Conservation (phyloP, 495 filamentous ascomycete species). For the Neurospora tetraspora region DNA sequence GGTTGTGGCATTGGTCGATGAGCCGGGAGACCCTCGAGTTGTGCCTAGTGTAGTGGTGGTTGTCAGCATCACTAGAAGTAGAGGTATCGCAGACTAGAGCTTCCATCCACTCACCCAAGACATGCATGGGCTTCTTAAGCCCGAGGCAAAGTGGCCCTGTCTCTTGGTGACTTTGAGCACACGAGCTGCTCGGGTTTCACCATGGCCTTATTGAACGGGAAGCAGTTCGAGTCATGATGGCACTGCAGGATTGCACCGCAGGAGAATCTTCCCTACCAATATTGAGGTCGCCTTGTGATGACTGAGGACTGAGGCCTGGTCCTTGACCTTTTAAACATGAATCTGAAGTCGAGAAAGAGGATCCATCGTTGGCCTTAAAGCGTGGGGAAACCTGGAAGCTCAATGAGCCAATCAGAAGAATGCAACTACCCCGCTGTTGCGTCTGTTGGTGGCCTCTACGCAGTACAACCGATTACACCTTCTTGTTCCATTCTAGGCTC, state of each 20-base stretch:
- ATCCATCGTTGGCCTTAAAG: conserved; percentile 18
- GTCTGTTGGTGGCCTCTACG: conserved; percentile 22
- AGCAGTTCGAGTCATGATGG: neutral
- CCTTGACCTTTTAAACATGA: neutral
- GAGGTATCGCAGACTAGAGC: too few relatives aligned
- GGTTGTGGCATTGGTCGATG: neutral
- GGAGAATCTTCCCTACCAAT: conserved; percentile 1
- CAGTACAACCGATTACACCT: neutral
- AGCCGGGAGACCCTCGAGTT: neutral
- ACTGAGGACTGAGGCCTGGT: neutral
- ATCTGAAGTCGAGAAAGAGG: neutral
- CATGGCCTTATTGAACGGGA: neutral
- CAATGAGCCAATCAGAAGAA: conserved; percentile 16
- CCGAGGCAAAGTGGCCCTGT: neutral
- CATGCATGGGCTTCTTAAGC: neutral
- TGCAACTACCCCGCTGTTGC: conserved; percentile 2
- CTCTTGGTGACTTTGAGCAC: neutral
- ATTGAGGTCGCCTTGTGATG: neutral
- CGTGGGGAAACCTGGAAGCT: conserved; percentile 25
- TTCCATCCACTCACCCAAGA: neutral
- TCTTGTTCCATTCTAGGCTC: neutral
- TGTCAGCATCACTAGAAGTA: neutral
- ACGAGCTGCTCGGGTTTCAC: neutral
- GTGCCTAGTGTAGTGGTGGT: neutral
- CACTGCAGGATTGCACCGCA: neutral